These are phyloP conservation scores for Scheffersomyces insectosa DNA, from an alignment of 1,139 yeast genomes.

Conservation along the genomic window DNA sequence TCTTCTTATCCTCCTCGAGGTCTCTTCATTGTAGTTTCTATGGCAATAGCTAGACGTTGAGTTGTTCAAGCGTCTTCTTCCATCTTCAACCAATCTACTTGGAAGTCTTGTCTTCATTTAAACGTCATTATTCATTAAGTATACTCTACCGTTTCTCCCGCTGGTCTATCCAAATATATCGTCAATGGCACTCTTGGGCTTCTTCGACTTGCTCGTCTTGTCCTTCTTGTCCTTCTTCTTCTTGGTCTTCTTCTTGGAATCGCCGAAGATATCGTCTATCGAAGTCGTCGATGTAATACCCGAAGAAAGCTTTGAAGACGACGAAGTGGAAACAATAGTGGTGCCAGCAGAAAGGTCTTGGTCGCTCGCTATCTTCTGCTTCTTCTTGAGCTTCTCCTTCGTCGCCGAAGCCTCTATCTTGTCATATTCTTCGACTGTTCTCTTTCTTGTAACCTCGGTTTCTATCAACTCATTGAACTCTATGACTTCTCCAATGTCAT, in stretches of 20 bases:
- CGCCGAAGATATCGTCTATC: conserved; percentile 25
- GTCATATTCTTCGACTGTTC: conserved; percentile 3
- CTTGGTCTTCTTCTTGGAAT: conserved; percentile 8
- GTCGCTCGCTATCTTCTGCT: conserved; percentile 9
- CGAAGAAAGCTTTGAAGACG: not conserved
- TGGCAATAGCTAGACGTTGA: too few species aligned
- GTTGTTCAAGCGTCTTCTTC: too few species aligned
- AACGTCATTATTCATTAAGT: not conserved
- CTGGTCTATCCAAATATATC: conserved; percentile 50
- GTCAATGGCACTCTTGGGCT: conserved; percentile 51
- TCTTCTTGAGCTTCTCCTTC: conserved; percentile 10
- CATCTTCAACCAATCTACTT: too few species aligned
- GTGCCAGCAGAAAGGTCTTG: too few species aligned
- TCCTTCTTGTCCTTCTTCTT: conserved; percentile 39
- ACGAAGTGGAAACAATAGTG: too few species aligned
- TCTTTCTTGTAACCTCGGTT: conserved; percentile 1
- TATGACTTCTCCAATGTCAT: conserved; percentile 29
- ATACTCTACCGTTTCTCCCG: too few species aligned
- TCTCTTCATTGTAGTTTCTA: too few species aligned
- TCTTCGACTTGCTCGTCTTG: conserved; percentile 25
- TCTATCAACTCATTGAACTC: conserved; percentile 7
- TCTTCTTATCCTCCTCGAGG: too few species aligned
- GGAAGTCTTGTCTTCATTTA: too few species aligned
- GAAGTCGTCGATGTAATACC: conserved; percentile 10
- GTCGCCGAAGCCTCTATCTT: conserved; percentile 5